Conservation (phyloP, 1,284 basidiomycete species). For the Malassezia dermatis region DNA sequence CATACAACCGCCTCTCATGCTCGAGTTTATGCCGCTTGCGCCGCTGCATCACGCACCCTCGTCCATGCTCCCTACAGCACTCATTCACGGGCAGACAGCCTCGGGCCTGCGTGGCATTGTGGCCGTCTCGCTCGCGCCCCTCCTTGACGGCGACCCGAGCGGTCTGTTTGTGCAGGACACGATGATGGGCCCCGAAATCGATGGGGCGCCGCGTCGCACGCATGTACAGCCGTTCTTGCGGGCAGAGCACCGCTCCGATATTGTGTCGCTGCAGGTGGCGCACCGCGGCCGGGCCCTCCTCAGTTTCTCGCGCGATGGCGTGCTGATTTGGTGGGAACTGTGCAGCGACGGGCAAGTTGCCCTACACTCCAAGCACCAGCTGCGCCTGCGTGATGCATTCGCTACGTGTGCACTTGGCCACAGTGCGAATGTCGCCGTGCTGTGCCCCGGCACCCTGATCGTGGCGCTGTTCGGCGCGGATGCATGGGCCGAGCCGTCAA, state of each 20-base stretch:
- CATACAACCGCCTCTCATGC: background rate
- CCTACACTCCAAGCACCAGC: constrained; percentile 2
- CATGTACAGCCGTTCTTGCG: constrained; percentile 4
- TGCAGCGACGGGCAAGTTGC: background rate
- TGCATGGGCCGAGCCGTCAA: background rate
- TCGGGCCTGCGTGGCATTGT: constrained; percentile 10
- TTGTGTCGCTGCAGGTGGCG: background rate
- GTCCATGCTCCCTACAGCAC: background rate
- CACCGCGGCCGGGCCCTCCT: background rate
- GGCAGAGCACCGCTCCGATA: constrained; percentile 15
- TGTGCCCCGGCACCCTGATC: background rate
- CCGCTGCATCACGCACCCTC: background rate
- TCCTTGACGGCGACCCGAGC: constrained; percentile 11
- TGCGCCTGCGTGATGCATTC: constrained; percentile 3
- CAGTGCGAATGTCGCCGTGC: background rate
- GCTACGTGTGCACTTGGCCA: background rate
- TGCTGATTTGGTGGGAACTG: constrained; percentile 12
- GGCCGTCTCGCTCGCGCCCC: constrained; percentile 3
- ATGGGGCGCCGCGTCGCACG: background rate
- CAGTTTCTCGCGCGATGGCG: constrained; percentile 13
- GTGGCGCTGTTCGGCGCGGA: background rate
- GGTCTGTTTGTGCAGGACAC: constrained; percentile 15
- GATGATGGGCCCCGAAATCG: background rate
- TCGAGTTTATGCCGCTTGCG: constrained; percentile 12
- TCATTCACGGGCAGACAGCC: constrained; percentile 12